Percentiles rank a stretch among this genome's conserved stretches.
phyloP scores from a whole-genome alignment of 2,329 filamentous ascomycete species.

The Cladophialophora bantiana region DNA sequence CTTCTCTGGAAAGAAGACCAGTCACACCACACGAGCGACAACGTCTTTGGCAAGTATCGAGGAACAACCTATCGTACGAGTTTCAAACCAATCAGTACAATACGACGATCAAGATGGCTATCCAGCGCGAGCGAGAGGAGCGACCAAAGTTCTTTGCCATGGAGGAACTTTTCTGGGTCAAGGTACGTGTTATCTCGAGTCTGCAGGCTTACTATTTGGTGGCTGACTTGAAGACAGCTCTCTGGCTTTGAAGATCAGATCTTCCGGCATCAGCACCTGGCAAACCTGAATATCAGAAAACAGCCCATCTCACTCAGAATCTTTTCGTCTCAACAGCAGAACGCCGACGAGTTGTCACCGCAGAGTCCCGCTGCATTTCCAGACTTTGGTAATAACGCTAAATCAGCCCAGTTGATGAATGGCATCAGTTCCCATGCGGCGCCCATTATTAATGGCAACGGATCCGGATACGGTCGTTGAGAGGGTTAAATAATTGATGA shows the following conservation, averaged over 20 bases:
- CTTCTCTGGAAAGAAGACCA: conserved; percentile 50
- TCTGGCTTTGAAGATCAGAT: conserved; percentile 59
- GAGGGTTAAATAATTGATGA: conserved; percentile 9
- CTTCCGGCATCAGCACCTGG: conserved; percentile 56
- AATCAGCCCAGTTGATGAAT: conserved; percentile 28
- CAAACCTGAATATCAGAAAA: conserved; percentile 24
- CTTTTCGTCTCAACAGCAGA: conserved; percentile 4
- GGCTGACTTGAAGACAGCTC: conserved; percentile 45
- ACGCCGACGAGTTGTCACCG: conserved; percentile 14
- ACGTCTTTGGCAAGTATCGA: conserved; percentile 57
- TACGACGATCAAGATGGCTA: conserved; percentile 49
- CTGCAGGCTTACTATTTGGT: conserved; percentile 23
- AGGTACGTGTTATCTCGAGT: conserved; percentile 45
- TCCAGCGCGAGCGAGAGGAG: conserved; percentile 52
- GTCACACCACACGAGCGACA: conserved; percentile 53
- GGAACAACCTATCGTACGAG: conserved; percentile 54
- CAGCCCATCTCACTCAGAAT: conserved; percentile 36
- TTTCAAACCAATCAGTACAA: conserved; percentile 48
- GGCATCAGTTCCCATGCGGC: conserved; percentile 29
- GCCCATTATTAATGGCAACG: conserved; percentile 26
- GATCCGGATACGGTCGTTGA: conserved; percentile 29
- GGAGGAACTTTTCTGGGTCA: conserved; percentile 60
- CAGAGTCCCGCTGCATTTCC: conserved; percentile 14
- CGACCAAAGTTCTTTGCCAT: conserved; percentile 57
- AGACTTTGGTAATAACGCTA: conserved; percentile 24